Base-by-base conservation (phyloP, 2,329 filamentous ascomycete species). In the Macroventuria anomochaeta region DNA sequence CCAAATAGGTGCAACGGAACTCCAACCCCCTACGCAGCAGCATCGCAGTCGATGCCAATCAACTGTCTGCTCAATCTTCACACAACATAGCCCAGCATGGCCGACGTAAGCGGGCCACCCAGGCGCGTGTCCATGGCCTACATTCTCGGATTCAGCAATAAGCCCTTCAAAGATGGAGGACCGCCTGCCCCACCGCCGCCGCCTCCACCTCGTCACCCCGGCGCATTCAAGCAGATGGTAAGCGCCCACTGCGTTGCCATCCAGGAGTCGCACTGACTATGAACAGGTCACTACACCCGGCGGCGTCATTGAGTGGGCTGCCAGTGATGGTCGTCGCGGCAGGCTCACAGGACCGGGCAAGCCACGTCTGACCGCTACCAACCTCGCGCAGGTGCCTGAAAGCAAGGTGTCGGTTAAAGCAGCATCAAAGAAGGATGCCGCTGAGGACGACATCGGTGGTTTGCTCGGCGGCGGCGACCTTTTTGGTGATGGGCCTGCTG, bases 311-410 rank as follows among this genome's bases (percentile, higher is more conserved):
- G 71, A 72, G 46, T 73, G 68, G 68, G 49, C 60, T 21, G 71
- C 71, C 13, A 72, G 69, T 34, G 70, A 73, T 42, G 71, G 71
- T 15, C 69, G 71, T 25, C 68, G 64, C 38, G 68, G 69, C 38
- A 59, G 31, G 8, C 55, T 71, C 23, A 67, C 56, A 0, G 58
- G 62, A 2, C 50, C 43, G 2, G 55, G 61, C 31, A 62, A 59
- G 31, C 47, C 46, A 15, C 63, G 59, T 20, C 53, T 65, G 13
- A 59, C 56, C 3, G 50, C 54, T 13, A 42, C 46, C 7, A 63
- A 53, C 21, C 58, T 64, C 17, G 56, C 48, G 0, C 58, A 61
- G 26, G 46, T 59, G 3, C 53, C 63, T 3, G 47, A 48, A 0
- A 53, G 55, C 3, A 59, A 57, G 13, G 46, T 18, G 2, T 31